Evolutionary conservation across 768 basidiomycete species (phyloP), one percentile per base, ranked within the genome.

Genomic region (Pholiota microspora): DNA sequence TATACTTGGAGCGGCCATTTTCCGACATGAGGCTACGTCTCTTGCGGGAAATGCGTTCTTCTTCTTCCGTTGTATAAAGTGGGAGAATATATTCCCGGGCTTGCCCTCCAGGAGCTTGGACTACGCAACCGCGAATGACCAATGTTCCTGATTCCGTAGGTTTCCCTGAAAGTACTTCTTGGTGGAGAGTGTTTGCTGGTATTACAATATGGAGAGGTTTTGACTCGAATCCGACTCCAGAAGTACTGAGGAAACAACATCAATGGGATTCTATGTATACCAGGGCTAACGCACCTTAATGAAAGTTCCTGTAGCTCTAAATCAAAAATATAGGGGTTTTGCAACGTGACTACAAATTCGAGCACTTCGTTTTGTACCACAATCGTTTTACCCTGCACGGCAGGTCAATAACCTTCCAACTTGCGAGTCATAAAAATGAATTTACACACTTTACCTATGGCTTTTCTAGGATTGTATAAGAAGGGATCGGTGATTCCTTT

Each of bases 271-370:
- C n/a, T 4, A 45, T n/a, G 15, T 23, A 32, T 27, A 45, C 31
- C 46, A 28, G 10, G 48, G 28, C 7, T 50, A 18, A 49, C 71
- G 58, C 57, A 94, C 95, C 94, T 92, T 13, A 98, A 72, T 4
- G 83, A 82, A 32, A 98, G 67, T 60, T 84, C 85, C 54, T 92
- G 85, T 15, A 98, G 70, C 58, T 98, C 94, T 10, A 99, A 76
- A 57, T 95, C 92, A 68, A 98, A 96, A 3, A 92, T 82, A 68
- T 88, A 96, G 1, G 94, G 92, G 68, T 99, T 99, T 53, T 85
- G 83, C n/a, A 99, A 71, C 18, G 88, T 86, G 42, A 98, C 75
- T 7, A 85, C 78, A 60, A 98, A 81, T 61, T 98, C 94, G 27
- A 94, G 72, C 3, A 72, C 69, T 67, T 98, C 97, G 60, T 87